Evolutionary conservation across 2,329 filamentous ascomycete genomes (phyloP), one percentile per base, ranked within the genome.

Genomic region (Trichophaea hybrida): DNA sequence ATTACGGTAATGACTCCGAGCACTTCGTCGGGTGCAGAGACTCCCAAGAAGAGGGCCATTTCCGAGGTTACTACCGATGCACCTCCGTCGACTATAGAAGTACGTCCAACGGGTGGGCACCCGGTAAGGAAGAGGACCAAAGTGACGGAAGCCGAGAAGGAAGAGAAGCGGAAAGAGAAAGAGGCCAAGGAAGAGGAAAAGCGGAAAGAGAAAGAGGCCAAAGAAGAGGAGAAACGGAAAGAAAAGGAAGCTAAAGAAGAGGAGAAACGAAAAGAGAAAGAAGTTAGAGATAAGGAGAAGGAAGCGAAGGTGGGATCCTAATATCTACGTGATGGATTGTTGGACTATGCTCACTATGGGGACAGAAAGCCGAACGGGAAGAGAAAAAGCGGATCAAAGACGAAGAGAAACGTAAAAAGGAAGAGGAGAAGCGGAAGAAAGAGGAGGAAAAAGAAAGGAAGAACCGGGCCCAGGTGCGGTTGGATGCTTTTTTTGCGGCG

Each of bases 401-500:
- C 33, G 73, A 76, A 60, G 74, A 76, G 57, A 75, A 73, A 61
- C 71, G 71, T 48, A 71, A 72, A 44, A 74, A 73, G 60, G 73
- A 75, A n/a, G 71, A 65, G 12, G 61, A 62, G 5, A 61, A 48
- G 40, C 54, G 43, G 32, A 64, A 66, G 7, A 65, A 66, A 56
- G 68, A 69, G 64, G 68, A 65, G 50, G 71, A 72, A 51, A 69
- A 67, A 37, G 64, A 69, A 33, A 77, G 76, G 68, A 77, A 76
- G 63, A 73, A 75, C 43, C 61, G 78, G 76, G 72, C 75, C 17
- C 76, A 78, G 75, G 71, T 74, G 62, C 74, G 72, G 57, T 67
- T 78, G n/a, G 76, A 75, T 65, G 71, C 73, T 1, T 78, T 78
- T 68, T 78, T 78, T 59, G 66, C 66, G 5, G 76, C 73, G 63